Percentiles rank a stretch among this genome's conserved stretches.
These are phyloP conservation scores for Phytopythium boreale DNA, from an alignment of 352 stramenopile genomes.

Conservation along the genomic window DNA sequence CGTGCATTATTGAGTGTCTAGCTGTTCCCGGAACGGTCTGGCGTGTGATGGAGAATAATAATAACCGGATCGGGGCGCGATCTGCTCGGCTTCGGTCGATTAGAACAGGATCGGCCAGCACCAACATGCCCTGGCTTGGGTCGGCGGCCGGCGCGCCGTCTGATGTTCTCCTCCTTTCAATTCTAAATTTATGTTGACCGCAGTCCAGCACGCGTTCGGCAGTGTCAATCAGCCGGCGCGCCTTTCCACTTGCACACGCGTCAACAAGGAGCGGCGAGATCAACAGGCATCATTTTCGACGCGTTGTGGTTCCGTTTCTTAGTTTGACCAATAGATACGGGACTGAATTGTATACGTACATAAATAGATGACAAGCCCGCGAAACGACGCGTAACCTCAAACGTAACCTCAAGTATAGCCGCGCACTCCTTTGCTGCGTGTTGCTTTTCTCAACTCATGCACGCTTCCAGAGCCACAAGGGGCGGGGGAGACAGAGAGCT, in stretches of 20 bases:
- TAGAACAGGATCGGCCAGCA: neutral
- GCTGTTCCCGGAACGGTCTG: neutral
- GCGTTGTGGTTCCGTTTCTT: neutral
- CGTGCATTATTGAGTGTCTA: neutral
- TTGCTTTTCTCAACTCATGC: too few relatives aligned
- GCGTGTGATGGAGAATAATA: too few relatives aligned
- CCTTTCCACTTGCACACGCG: neutral
- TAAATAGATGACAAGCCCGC: neutral
- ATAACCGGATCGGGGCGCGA: too few relatives aligned
- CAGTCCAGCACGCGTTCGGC: neutral
- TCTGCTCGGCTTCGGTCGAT: too few relatives aligned
- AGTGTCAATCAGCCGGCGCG: neutral
- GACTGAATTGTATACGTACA: neutral
- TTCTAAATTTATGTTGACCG: neutral
- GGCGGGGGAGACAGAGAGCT: too few relatives aligned
- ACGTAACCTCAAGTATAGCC: too few relatives aligned
- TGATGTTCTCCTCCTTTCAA: neutral
- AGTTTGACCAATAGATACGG: neutral
- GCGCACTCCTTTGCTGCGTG: neutral
- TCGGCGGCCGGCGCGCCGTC: neutral
- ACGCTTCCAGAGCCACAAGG: too few relatives aligned
- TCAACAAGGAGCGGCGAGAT: neutral
- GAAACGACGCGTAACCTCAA: neutral
- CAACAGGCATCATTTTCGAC: neutral
- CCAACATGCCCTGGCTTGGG: neutral